Conservation (phyloP, 164 flowering plant species). For the Kalanchoe fedtschenkoi region DNA sequence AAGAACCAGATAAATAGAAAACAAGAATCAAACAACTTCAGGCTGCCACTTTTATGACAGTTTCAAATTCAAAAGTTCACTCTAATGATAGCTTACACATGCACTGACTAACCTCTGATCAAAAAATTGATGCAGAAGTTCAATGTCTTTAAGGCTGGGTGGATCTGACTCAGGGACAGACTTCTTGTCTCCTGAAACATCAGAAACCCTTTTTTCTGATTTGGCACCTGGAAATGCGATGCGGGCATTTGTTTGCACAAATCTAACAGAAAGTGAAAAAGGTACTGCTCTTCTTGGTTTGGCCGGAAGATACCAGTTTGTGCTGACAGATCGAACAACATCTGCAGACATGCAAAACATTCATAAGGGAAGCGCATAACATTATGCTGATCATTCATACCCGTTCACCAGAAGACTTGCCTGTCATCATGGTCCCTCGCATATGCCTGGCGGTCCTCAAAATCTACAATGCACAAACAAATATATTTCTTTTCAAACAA, state of each 20-base stretch:
- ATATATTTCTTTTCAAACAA: background rate
- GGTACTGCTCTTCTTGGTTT: constrained; percentile 11
- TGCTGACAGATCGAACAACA: constrained; percentile 13
- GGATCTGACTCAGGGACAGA: constrained; percentile 71
- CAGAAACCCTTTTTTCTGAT: constrained; percentile 22
- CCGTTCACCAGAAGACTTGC: constrained; percentile 15
- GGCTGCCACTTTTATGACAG: background rate
- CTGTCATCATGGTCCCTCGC: constrained; percentile 17
- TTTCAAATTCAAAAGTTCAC: background rate
- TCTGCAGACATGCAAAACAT: constrained; percentile 12
- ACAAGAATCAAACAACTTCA: background rate
- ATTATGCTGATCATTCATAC: background rate
- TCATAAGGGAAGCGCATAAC: background rate
- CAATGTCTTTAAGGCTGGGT: constrained; percentile 50
- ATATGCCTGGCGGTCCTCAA: constrained; percentile 14
- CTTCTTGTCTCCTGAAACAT: constrained; percentile 42
- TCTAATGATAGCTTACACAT: background rate
- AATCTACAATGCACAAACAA: constrained; percentile 14
- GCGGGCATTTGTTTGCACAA: constrained; percentile 35
- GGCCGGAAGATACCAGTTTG: constrained; percentile 8
- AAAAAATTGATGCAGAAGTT: constrained; percentile 49
- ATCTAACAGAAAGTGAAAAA: constrained; percentile 23
- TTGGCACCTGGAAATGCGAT: constrained; percentile 35
- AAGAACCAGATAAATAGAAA: background rate
- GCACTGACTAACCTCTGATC: constrained; percentile 39